phyloP scores from a whole-genome alignment of 2,329 filamentous ascomycete genomes.

The Diaporthe helianthi region DNA sequence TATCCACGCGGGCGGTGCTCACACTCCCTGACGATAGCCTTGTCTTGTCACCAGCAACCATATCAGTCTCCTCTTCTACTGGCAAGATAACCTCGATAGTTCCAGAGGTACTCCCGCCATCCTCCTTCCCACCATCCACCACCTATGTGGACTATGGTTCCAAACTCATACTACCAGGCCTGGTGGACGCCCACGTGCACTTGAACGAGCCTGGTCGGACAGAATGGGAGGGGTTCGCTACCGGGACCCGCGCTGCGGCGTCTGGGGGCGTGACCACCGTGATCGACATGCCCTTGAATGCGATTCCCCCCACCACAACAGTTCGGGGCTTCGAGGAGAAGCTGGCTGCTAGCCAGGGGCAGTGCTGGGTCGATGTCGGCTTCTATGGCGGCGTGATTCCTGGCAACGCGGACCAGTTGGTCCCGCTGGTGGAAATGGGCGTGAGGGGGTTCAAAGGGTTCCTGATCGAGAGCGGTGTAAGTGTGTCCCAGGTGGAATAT shows the following conservation, averaged over 20 bases:
- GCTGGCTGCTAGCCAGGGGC: constrained; percentile 78
- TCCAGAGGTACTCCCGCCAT: constrained; percentile 74
- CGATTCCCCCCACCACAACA: constrained; percentile 94
- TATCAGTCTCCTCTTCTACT: constrained; percentile 77
- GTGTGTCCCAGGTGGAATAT: constrained; percentile 45
- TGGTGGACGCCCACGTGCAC: constrained; percentile 97
- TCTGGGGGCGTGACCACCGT: constrained; percentile 97
- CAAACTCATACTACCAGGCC: constrained; percentile 82
- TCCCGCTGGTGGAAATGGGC: constrained; percentile 81
- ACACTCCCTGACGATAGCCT: constrained; percentile 69
- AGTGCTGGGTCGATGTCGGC: constrained; percentile 99
- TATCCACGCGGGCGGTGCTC: constrained; percentile 83
- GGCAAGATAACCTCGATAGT: constrained; percentile 86
- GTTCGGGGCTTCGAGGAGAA: constrained; percentile 84
- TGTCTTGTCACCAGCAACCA: constrained; percentile 78
- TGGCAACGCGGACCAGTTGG: constrained; percentile 81
- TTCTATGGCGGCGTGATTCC: constrained; percentile 97
- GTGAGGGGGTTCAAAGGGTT: constrained; percentile 98
- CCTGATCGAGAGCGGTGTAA: constrained; percentile 92
- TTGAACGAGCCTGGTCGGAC: constrained; percentile 96
- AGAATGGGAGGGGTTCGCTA: constrained; percentile 98
- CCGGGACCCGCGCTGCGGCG: constrained; percentile 90
- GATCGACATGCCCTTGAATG: constrained; percentile 96
- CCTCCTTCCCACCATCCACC: constrained; percentile 74
- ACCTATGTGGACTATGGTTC: constrained; percentile 86